These are phyloP conservation scores for Hypericum androsaemum DNA, from an alignment of 345 rosid genomes.

Conservation along the genomic window DNA sequence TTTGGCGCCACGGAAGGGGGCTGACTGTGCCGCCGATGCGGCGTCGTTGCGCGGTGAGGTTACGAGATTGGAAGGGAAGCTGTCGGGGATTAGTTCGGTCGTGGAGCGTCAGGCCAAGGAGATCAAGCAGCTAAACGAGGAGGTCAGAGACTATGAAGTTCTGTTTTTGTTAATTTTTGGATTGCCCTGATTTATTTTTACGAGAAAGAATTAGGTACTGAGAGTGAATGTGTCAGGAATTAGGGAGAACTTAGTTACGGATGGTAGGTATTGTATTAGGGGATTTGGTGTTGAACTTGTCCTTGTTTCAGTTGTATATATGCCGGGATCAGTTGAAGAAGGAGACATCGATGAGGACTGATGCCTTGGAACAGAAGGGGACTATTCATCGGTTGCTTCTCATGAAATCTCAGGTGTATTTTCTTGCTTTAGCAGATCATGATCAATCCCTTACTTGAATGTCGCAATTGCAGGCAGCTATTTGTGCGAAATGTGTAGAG, in stretches of 20 bases:
- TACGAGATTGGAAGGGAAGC: conserved; percentile 49
- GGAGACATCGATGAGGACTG: conserved; percentile 43
- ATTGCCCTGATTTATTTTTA: background rate
- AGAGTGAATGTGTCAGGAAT: no score
- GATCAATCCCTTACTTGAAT: background rate
- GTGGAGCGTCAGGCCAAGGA: conserved; percentile 46
- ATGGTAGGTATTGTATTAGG: no score
- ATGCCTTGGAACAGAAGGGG: conserved; percentile 44
- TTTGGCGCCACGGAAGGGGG: conserved; percentile 18
- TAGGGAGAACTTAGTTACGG: no score
- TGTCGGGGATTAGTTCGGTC: conserved; percentile 33
- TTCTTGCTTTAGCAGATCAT: background rate
- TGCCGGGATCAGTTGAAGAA: conserved; percentile 38
- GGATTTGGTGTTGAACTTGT: no score
- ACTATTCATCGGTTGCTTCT: conserved; percentile 37
- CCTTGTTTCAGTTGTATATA: conserved; percentile 40
- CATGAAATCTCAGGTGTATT: conserved; percentile 29
- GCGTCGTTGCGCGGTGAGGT: conserved; percentile 45
- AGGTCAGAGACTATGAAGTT: conserved; percentile 28
- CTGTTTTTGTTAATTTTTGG: background rate
- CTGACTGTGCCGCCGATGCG: conserved; percentile 37
- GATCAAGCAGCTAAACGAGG: conserved; percentile 34
- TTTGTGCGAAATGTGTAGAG: no score
- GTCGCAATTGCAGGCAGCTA: no score
- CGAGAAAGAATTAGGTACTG: no score